phyloP scores from a whole-genome alignment of 2,329 filamentous ascomycete genomes.

The Xylaria multiplex region DNA sequence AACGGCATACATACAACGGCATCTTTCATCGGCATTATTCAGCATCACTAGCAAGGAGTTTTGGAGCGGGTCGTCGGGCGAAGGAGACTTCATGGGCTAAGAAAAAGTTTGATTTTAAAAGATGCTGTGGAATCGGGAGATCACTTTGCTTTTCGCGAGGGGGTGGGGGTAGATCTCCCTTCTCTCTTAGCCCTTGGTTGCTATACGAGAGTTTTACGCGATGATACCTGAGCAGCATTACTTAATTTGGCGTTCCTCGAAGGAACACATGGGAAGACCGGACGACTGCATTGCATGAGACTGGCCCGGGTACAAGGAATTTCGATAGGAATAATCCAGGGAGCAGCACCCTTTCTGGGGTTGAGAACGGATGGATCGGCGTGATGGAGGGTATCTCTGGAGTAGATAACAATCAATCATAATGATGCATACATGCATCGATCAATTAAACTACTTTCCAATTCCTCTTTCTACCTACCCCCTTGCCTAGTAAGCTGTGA shows the following conservation, averaged over 20 bases:
- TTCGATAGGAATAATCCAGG: slow-evolving; percentile 16
- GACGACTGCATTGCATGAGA: slow-evolving; percentile 28
- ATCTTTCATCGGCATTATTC: slow-evolving; percentile 34
- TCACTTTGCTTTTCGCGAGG: slow-evolving; percentile 15
- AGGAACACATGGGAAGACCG: slow-evolving; percentile 3
- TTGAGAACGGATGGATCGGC: slow-evolving; percentile 5
- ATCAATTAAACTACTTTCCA: slow-evolving; percentile 23
- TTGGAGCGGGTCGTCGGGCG: slow-evolving; percentile 19
- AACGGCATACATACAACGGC: slow-evolving; percentile 33
- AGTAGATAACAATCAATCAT: slow-evolving; percentile 19
- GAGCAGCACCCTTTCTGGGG: neutral
- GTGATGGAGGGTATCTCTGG: slow-evolving; percentile 2
- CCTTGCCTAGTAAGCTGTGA: slow-evolving; percentile 15
- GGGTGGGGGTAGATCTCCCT: slow-evolving; percentile 27
- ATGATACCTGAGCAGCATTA: slow-evolving; percentile 31
- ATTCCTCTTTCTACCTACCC: slow-evolving; percentile 3
- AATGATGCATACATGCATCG: slow-evolving; percentile 34
- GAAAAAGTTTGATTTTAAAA: slow-evolving; percentile 27
- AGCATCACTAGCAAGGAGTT: slow-evolving; percentile 38
- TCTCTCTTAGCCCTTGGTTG: slow-evolving; percentile 8
- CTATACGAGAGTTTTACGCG: slow-evolving; percentile 16
- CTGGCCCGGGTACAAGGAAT: slow-evolving; percentile 12
- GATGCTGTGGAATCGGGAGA: slow-evolving; percentile 4
- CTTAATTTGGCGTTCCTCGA: slow-evolving; percentile 28
- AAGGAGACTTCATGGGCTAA: slow-evolving; percentile 18